Conservation (phyloP, 2,329 filamentous ascomycete genomes). For the Apiospora rasikravindrae region DNA sequence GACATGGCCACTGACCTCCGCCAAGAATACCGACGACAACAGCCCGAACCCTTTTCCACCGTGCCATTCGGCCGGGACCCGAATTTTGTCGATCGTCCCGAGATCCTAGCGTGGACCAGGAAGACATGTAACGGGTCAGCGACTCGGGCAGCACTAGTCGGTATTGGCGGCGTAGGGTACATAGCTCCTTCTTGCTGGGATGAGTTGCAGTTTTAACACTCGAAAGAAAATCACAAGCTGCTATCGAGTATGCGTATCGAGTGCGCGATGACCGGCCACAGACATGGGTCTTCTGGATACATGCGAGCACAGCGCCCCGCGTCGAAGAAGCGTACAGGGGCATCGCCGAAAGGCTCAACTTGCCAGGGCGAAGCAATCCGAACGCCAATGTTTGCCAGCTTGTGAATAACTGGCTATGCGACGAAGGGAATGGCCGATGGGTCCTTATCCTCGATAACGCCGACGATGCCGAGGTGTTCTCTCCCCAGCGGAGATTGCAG, state of each 20-base stretch:
- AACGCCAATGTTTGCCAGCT: constrained; percentile 30
- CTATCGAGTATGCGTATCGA: constrained; percentile 27
- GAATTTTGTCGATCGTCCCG: constrained; percentile 15
- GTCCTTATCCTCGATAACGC: constrained; percentile 45
- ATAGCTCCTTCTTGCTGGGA: neutral
- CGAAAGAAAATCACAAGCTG: constrained; percentile 22
- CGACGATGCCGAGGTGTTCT: constrained; percentile 39
- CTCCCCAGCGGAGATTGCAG: constrained; percentile 20
- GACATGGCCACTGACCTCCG: too few relatives aligned
- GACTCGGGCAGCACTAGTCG: constrained; percentile 2
- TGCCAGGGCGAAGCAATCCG: constrained; percentile 33
- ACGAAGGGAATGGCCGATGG: constrained; percentile 38
- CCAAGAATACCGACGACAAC: neutral
- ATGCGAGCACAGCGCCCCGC: constrained; percentile 36
- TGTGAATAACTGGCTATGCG: constrained; percentile 40
- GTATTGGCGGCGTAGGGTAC: constrained; percentile 9
- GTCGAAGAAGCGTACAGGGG: constrained; percentile 37
- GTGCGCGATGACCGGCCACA: constrained; percentile 17
- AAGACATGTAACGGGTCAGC: neutral
- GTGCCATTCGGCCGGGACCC: constrained; percentile 16
- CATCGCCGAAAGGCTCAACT: constrained; percentile 38
- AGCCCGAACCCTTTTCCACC: constrained; percentile 17
- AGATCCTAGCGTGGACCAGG: constrained; percentile 6
- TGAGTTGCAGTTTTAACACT: too few relatives aligned
- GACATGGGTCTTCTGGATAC: constrained; percentile 42